A percentile compares a stretch with the other conserved stretches of the same genome.
Evolutionary conservation across 2,329 filamentous ascomycete species (phyloP).

Genomic region (Fusarium anguioides): DNA sequence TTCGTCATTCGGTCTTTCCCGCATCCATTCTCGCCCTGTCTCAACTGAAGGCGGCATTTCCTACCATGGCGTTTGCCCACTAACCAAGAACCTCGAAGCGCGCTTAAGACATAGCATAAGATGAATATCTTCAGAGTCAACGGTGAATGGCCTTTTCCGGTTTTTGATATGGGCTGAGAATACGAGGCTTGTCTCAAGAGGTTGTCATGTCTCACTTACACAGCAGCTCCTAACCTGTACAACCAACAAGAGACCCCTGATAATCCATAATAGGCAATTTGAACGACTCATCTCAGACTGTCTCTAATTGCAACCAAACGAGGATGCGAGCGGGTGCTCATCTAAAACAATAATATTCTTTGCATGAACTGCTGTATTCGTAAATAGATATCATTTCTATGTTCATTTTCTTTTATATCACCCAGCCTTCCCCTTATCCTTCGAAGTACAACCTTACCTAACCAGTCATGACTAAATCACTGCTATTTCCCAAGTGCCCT

Average conservation of each 20-base stretch:
- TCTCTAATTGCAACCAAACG: neutral
- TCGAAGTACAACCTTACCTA: neutral
- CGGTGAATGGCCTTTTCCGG: neutral
- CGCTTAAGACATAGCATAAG: neutral
- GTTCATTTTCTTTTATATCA: neutral
- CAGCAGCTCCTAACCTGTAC: neutral
- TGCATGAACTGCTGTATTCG: neutral
- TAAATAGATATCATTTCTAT: slow-evolving; percentile 18
- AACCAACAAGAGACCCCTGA: neutral
- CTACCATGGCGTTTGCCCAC: neutral
- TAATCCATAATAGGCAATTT: neutral
- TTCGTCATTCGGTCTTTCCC: neutral
- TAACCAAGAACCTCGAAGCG: neutral
- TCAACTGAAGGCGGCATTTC: neutral
- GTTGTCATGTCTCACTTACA: neutral
- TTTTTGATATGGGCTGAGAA: neutral
- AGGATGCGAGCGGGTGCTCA: neutral
- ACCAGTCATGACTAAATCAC: slow-evolving; percentile 17
- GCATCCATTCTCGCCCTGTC: neutral
- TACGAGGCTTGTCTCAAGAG: neutral
- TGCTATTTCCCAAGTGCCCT: slow-evolving; percentile 26
- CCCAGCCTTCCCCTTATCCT: neutral
- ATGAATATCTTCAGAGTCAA: neutral
- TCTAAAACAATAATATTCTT: accelerated
- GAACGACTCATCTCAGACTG: neutral